A percentile compares a stretch with the other conserved stretches of the same genome.
Conservation (phyloP, 2,329 filamentous ascomycete genomes). For the Sporothrix phasma region DNA sequence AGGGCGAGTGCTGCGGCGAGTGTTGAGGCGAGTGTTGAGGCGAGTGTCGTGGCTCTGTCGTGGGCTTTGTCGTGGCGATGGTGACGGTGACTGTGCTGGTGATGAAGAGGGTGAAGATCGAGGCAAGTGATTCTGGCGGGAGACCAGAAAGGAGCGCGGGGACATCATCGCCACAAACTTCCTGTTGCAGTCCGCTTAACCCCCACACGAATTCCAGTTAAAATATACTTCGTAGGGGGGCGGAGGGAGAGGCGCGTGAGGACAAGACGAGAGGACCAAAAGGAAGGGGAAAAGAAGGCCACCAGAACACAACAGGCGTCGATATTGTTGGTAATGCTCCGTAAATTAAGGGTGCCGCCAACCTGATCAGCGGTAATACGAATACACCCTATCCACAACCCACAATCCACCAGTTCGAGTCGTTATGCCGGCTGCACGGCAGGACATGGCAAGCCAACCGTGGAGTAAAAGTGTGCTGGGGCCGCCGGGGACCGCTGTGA, state of each 20-base stretch:
- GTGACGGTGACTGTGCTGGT: conserved; percentile 11
- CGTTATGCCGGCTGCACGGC: conserved; percentile 9
- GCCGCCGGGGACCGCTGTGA: not conserved
- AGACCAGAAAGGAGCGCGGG: conserved; percentile 31
- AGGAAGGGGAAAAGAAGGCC: not conserved
- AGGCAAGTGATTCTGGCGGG: conserved; percentile 24
- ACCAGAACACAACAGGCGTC: not conserved
- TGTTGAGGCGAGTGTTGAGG: conserved; percentile 8
- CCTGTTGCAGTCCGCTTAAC: not conserved
- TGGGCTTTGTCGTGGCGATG: not conserved
- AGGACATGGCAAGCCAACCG: conserved; percentile 6
- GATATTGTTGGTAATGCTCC: not conserved
- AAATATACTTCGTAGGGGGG: not conserved
- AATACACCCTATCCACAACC: conserved; percentile 10
- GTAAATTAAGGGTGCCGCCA: conserved; percentile 8
- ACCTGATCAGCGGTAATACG: conserved; percentile 1
- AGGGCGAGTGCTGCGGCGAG: conserved; percentile 7
- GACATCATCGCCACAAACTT: conserved; percentile 27
- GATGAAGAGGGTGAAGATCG: conserved; percentile 19
- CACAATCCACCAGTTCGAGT: not conserved
- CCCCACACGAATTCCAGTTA: not conserved
- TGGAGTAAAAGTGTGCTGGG: not conserved
- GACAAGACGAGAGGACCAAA: not conserved
- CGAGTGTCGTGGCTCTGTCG: too few relatives aligned
- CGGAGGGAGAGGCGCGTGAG: too few relatives aligned